Conservation (phyloP, 2,329 filamentous ascomycete genomes). For the Phialophora macrospora region DNA sequence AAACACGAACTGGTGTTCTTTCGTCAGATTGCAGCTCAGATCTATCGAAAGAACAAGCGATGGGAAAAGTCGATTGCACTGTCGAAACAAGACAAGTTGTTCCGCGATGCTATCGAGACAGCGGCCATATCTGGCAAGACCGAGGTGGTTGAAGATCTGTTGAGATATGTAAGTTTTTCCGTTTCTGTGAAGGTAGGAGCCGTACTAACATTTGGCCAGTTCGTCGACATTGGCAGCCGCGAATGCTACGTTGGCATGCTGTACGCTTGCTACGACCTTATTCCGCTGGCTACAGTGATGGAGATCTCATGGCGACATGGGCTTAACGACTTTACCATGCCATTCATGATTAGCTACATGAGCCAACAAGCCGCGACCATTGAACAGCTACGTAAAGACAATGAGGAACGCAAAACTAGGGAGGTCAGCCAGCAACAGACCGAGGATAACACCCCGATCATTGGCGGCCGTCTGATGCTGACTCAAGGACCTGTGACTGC, state of each 20-base stretch:
- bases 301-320: slow-evolving; percentile 97
- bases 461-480: slow-evolving; percentile 91
- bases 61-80: slow-evolving; percentile 99
- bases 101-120: slow-evolving; percentile 99
- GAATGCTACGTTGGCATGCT: slow-evolving; percentile 99
- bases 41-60: slow-evolving; percentile 99
- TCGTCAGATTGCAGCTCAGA: slow-evolving; percentile 95
- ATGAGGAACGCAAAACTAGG: slow-evolving; percentile 82
- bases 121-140: slow-evolving; percentile 87
- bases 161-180: slow-evolving; percentile 88
- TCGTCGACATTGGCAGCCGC: slow-evolving; percentile 97
- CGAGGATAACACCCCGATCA: slow-evolving; percentile 90
- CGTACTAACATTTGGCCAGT: slow-evolving; percentile 62
- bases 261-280: slow-evolving; percentile 96
- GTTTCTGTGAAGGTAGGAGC: background rate
- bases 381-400: slow-evolving; percentile 85
- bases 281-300: slow-evolving; percentile 88
- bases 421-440: slow-evolving; percentile 80
- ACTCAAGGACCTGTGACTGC: slow-evolving; percentile 77
- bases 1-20: slow-evolving; percentile 99
- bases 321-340: slow-evolving; percentile 97
- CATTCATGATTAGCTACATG: slow-evolving; percentile 99
- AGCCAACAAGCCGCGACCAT: slow-evolving; percentile 88
- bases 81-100: slow-evolving; percentile 98
- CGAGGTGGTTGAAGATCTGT: slow-evolving; percentile 91